A percentile compares a stretch with the other conserved stretches of the same genome.
Evolutionary conservation across 1,139 yeast genomes (phyloP).

Genomic region (Geotrichum aggregatum): DNA sequence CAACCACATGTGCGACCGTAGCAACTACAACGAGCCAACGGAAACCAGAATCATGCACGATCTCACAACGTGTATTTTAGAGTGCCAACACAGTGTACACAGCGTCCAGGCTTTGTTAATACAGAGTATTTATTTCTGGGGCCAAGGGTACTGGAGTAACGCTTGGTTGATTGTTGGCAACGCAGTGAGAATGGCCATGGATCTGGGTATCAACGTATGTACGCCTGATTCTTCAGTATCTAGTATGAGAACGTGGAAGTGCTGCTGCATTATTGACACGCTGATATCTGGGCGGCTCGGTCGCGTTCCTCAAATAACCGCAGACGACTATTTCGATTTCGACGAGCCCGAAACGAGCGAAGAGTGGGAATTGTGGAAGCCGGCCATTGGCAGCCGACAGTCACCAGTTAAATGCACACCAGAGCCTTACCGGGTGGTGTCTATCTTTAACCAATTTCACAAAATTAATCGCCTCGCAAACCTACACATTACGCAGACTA

Average conservation of each 20-base stretch:
- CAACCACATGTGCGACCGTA: slow-evolving; percentile 18
- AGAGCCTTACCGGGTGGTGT: slow-evolving; percentile 22
- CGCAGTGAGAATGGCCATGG: slow-evolving; percentile 21
- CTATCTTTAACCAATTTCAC: slow-evolving; percentile 23
- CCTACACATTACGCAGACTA: slow-evolving; percentile 22
- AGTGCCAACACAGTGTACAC: slow-evolving; percentile 21
- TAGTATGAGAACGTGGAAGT: slow-evolving; percentile 19
- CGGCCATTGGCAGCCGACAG: slow-evolving; percentile 11
- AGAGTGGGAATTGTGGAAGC: slow-evolving; percentile 20
- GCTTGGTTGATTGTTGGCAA: slow-evolving; percentile 22
- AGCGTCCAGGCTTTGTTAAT: slow-evolving; percentile 20
- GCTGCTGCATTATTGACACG: slow-evolving; percentile 22
- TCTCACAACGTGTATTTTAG: slow-evolving; percentile 25
- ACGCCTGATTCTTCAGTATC: not conserved
- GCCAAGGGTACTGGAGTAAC: slow-evolving; percentile 21
- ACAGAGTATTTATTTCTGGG: slow-evolving; percentile 19
- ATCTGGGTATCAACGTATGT: slow-evolving; percentile 17
- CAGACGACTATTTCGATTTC: slow-evolving; percentile 14
- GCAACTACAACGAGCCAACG: slow-evolving; percentile 17
- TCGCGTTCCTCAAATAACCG: slow-evolving; percentile 18
- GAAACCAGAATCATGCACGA: slow-evolving; percentile 24
- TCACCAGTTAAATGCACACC: slow-evolving; percentile 10
- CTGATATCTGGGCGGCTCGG: slow-evolving; percentile 22
- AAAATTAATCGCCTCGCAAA: slow-evolving; percentile 21
- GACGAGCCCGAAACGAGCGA: slow-evolving; percentile 17